Conservation (phyloP, 1,284 basidiomycete genomes). For the Abortiporus biennis region DNA sequence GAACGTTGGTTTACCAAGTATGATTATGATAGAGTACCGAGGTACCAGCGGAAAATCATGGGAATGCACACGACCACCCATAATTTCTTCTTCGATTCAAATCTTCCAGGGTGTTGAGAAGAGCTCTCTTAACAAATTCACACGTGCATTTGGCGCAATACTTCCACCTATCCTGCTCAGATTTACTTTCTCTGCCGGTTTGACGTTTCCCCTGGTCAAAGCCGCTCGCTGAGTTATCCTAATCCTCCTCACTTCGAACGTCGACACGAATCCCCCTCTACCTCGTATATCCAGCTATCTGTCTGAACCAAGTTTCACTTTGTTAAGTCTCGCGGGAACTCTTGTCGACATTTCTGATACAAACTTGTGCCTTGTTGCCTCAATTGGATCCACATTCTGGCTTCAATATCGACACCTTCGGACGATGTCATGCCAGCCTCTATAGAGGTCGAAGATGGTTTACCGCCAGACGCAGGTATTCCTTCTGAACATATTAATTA, state of each 20-base stretch:
- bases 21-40: constrained; percentile 5
- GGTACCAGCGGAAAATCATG: constrained; percentile 2
- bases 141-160: constrained; percentile 1
- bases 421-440: no score
- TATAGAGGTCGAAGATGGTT: no score
- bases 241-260: neutral
- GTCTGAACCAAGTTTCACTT: no score
- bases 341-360: no score
- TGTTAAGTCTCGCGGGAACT: no score
- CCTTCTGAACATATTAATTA: neutral
- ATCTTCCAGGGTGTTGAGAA: neutral
- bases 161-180: constrained; percentile 4
- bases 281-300: no score
- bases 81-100: neutral
- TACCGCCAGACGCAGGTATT: neutral
- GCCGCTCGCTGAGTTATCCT: neutral
- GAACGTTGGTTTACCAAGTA: neutral
- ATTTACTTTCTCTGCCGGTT: neutral
- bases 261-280: no score
- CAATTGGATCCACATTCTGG: no score
- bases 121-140: neutral
- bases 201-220: neutral
- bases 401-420: no score
- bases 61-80: constrained; percentile 4
- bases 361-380: no score